Base-by-base conservation (phyloP, 805 yeast genomes). In the Jamesozyma hellenica region DNA sequence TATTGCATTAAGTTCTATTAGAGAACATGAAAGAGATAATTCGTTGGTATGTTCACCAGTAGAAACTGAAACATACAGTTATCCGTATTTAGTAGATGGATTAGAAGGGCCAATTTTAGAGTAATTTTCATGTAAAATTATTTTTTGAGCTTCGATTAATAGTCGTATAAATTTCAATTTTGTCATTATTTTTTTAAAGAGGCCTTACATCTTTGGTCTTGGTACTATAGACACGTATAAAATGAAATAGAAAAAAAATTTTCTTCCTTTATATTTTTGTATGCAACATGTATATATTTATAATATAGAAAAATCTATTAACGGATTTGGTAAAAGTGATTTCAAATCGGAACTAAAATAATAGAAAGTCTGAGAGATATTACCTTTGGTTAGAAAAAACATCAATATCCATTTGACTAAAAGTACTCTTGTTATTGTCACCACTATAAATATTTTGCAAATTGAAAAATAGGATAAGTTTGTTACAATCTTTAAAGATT, bases 61-160 rank as follows among this genome's bases (percentile, higher is more conserved):
- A 15, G 63, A 61, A 29, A 51, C 58, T 30, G 59, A 75, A 47
- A 75, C 75, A 7, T 90, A 87, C 50, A 79, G 77, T 34, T 88
- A 84, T 58, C 95, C 95, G 2, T 75, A 75, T 47, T 60, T 85
- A 48, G 68, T 79, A 0, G 74, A 71, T 36, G 72, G 75, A 4
- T 62, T 90, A 34, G 95, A 86, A 47, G 94, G 94, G 0, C 96
- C 97, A 0, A 75, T 94, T 74, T 66, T 88, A 27, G 82, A 47
- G n/a, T 50, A 36, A 36, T 25, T 21, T 13, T 9, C 13, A 26
- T 15, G 5, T 6, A 21, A 21, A 21, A 21, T n/a, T n/a, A n/a
- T n/a, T n/a, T n/a, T n/a, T n/a, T n/a, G n/a, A n/a, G n/a, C n/a
- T n/a, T n/a, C n/a, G n/a, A n/a, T n/a, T n/a, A n/a, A n/a, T n/a